phyloP scores from a whole-genome alignment of 1,284 basidiomycete species.

The Coriolopsis trogii region DNA sequence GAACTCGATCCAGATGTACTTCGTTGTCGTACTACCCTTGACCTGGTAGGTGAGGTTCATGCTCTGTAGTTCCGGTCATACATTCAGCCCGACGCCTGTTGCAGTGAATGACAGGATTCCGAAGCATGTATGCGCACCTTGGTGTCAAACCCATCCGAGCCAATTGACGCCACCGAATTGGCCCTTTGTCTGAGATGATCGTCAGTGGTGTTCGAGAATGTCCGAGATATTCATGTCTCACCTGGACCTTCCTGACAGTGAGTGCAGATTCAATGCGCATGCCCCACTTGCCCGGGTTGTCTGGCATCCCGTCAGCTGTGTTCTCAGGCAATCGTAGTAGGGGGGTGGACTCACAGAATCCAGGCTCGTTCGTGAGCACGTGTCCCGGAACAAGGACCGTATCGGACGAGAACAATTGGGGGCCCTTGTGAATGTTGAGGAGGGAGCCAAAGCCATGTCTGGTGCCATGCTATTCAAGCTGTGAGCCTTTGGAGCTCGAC shows the following conservation, averaged over 20 bases:
- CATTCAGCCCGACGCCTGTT: neutral
- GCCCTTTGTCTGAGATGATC: constrained; percentile 57
- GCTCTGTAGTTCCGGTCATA: constrained; percentile 42
- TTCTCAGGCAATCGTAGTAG: constrained; percentile 4
- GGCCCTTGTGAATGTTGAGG: constrained; percentile 79
- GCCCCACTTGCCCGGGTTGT: constrained; percentile 84
- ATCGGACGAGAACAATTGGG: constrained; percentile 69
- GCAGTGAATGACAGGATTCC: neutral
- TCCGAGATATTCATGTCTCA: constrained; percentile 31
- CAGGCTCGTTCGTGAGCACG: constrained; percentile 88
- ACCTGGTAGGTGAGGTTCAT: constrained; percentile 71
- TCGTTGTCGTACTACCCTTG: constrained; percentile 43
- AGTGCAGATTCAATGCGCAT: constrained; percentile 90
- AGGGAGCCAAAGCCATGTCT: constrained; percentile 85
- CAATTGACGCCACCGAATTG: constrained; percentile 76
- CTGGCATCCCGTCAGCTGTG: constrained; percentile 39
- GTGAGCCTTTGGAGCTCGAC: constrained; percentile 9
- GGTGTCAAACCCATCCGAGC: constrained; percentile 88
- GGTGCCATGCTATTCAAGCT: constrained; percentile 68
- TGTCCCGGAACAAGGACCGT: constrained; percentile 80
- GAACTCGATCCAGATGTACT: constrained; percentile 57
- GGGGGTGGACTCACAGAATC: constrained; percentile 64
- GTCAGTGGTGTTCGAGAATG: constrained; percentile 3
- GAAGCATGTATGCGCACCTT: constrained; percentile 80
- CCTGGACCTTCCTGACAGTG: constrained; percentile 68